A percentile compares a stretch with the other conserved stretches of the same genome.
These are phyloP conservation scores for Aspergillus steynii DNA, from an alignment of 495 filamentous ascomycete species.

Conservation along the genomic window DNA sequence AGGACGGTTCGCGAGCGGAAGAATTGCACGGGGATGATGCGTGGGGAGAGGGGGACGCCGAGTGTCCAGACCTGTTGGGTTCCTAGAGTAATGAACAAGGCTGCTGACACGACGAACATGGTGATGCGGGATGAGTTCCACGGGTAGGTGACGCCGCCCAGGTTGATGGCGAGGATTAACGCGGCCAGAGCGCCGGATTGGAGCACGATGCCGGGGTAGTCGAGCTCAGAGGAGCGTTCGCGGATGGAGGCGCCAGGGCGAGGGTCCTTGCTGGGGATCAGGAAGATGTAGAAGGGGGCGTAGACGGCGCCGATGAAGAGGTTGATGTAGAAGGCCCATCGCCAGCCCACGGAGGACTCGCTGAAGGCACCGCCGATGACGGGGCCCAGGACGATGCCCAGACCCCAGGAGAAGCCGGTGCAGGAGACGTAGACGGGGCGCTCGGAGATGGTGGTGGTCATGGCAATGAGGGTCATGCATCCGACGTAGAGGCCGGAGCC, in stretches of 20 bases:
- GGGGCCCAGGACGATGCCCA: constrained; percentile 56
- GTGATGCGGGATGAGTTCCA: constrained; percentile 55
- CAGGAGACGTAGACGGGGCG: constrained; percentile 32
- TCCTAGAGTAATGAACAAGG: constrained; percentile 49
- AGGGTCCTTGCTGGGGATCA: constrained; percentile 52
- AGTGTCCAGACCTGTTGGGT: constrained; percentile 54
- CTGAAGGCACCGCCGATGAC: constrained; percentile 65
- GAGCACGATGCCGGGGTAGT: constrained; percentile 33
- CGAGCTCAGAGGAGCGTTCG: constrained; percentile 39
- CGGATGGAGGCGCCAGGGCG: constrained; percentile 32
- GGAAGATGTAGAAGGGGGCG: constrained; percentile 58
- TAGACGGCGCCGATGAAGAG: constrained; percentile 53
- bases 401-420: constrained; percentile 42
- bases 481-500: constrained; percentile 41
- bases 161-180: constrained; percentile 52
- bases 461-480: constrained; percentile 31
- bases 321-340: constrained; percentile 77
- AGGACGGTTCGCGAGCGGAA: not conserved
- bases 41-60: constrained; percentile 45
- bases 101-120: constrained; percentile 50
- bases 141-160: constrained; percentile 54
- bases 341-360: constrained; percentile 51
- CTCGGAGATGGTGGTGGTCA: constrained; percentile 30
- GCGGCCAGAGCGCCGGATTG: constrained; percentile 42
- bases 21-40: constrained; percentile 57